Evolutionary conservation across 345 rosid species (phyloP), one percentile per base, ranked within the genome.

Genomic region (Lumnitzera littorea): DNA sequence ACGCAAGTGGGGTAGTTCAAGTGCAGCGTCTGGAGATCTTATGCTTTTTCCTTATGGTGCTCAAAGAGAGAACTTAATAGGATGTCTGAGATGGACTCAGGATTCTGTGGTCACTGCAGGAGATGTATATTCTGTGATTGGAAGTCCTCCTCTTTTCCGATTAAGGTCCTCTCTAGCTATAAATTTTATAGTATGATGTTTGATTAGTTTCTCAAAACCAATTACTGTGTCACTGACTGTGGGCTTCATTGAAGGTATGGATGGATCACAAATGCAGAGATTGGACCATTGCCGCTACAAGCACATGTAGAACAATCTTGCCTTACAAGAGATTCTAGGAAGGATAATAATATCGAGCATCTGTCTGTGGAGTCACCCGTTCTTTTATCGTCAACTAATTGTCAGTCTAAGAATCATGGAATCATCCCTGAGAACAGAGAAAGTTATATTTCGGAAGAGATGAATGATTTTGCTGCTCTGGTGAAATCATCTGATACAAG

Each of bases 1-100:
- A 66, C 85, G 95, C 64, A 95, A 95, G 76, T 95, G 99, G 99
- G 99, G 99, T 31, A 69, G 76, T 74, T 86, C 96, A 58, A 84
- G 82, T 76, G 74, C 77, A 60, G 96, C 92, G 43, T 72, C 81
- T 29, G 96, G 99, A 75, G 89, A 84, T 76, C 76, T 91, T 29
- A 71, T 84, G 80, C 85, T 94, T 60, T 86, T 86, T 67, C 99
- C 97, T 57, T 88, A 88, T 66, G 31, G 64, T 68, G 82, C 73
- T 67, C 83, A 75, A 15, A 84, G 79, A 75, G 96, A 86, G 67
- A 86, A 85, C 66, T 49, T 86, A 55, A 53, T 62, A 48, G 75
- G 72, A 58, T 77, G 57, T 77, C 85, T 69, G 62, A 88, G 85
- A 67, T 94, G 99, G 99, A 88, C 85, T 49, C 89, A 67, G 62